Percentiles rank a stretch among this genome's conserved stretches.
These are phyloP conservation scores for Arthrobotrys entomopaga DNA, from an alignment of 2,329 filamentous ascomycete genomes.

Conservation along the genomic window DNA sequence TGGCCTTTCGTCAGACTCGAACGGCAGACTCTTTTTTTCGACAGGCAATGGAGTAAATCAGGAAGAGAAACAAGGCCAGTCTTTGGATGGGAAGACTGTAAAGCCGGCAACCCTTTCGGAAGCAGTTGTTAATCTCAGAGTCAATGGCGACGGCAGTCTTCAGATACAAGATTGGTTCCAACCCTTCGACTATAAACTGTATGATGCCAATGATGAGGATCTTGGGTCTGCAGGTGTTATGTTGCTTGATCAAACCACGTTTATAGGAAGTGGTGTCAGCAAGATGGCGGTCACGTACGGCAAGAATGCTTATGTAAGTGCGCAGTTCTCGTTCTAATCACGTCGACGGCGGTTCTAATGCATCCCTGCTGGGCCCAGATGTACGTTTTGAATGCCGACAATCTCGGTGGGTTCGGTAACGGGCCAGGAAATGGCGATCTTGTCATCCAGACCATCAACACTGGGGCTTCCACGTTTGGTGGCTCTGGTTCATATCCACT, in stretches of 20 bases:
- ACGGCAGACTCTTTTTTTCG: conserved; percentile 60
- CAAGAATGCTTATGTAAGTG: conserved; percentile 64
- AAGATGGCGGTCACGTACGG: conserved; percentile 62
- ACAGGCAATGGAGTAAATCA: conserved; percentile 57
- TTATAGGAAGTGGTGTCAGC: conserved; percentile 29
- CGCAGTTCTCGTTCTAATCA: conserved; percentile 51
- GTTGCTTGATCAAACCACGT: conserved; percentile 64
- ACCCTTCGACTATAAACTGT: conserved; percentile 63
- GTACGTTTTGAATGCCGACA: conserved; percentile 59
- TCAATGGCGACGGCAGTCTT: conserved; percentile 63
- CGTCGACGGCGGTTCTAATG: not conserved
- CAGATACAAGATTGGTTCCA: conserved; percentile 68
- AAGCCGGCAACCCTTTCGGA: conserved; percentile 45
- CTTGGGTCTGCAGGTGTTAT: conserved; percentile 64
- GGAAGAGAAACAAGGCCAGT: conserved; percentile 27
- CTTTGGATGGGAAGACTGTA: conserved; percentile 54
- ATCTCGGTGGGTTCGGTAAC: conserved; percentile 60
- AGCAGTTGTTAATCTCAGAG: conserved; percentile 62
- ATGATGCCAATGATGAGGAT: conserved; percentile 60
- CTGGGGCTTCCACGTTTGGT: conserved; percentile 65
- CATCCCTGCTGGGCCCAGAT: conserved; percentile 57
- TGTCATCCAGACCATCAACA: conserved; percentile 64
- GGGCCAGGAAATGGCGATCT: conserved; percentile 61
- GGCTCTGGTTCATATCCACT: conserved; percentile 66
- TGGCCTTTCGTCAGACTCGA: conserved; percentile 60